Evolutionary conservation across 495 filamentous ascomycete species (phyloP), one percentile per base, ranked within the genome.

Genomic region (Chaetomium cochliodes): DNA sequence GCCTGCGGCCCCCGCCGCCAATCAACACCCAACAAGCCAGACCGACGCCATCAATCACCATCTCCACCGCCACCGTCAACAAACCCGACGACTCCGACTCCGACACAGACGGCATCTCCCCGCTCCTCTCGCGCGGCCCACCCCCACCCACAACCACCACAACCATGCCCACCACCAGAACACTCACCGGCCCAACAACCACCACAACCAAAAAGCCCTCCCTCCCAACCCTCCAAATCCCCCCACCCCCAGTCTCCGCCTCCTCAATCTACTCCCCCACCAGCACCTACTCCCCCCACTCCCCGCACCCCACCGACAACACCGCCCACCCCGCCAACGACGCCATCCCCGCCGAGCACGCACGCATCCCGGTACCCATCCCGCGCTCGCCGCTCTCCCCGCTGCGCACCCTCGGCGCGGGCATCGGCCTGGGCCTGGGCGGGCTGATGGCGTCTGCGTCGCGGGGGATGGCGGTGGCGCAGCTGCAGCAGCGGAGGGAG

Each of bases 301-400:
- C 30, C 30, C 30, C 58, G 1, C 18, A 49, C 11, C 66, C n/a
- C n/a, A n/a, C n/a, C n/a, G n/a, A n/a, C n/a, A n/a, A n/a, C n/a
- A n/a, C n/a, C n/a, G n/a, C n/a, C n/a, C n/a, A n/a, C n/a, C n/a
- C 67, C 0, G 33, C 67, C 0, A 54, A 16, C 22, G 69, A 69
- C 58, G n/a, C 47, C 18, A 67, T 72, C 23, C 67, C 72, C 0
- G 51, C 65, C n/a, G 68, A 71, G 30, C 69, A 71, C 63, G 67
- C 60, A 12, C 70, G 65, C 52, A 57, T 71, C n/a, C 66, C 70
- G 11, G 61, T 46, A 3, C 62, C 46, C 20, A 64, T 68, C 13
- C 68, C 65, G 9, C 62, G 70, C 22, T 69, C 70, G 15, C 72
- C 72, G 3, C 56, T 74, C 46, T 69, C 66, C 0, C 69, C 72